Evolutionary conservation across 2,329 filamentous ascomycete genomes (phyloP).

Genomic region (Akanthomyces dipterigenus): DNA sequence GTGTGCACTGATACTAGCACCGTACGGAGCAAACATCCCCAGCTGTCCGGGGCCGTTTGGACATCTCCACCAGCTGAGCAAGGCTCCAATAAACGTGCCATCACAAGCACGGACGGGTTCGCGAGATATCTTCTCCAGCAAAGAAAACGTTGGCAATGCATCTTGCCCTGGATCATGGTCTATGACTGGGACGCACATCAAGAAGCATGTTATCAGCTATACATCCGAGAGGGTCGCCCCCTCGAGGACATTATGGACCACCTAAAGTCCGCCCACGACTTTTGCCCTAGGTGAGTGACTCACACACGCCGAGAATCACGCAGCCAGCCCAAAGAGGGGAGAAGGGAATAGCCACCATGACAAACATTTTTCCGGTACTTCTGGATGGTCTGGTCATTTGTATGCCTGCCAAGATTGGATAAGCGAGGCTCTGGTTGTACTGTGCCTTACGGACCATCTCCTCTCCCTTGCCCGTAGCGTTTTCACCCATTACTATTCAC

Average conservation of each 20-base stretch:
- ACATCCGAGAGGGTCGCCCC: conserved; percentile 67
- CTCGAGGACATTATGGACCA: conserved; percentile 69
- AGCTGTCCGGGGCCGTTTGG: background rate
- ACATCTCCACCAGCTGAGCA: conserved; percentile 4
- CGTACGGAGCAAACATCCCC: conserved; percentile 1
- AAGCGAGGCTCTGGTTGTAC: background rate
- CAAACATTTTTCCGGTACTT: background rate
- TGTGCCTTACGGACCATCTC: background rate
- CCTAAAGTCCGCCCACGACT: conserved; percentile 57
- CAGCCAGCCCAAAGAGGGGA: conserved; percentile 8
- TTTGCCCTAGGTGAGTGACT: conserved; percentile 63
- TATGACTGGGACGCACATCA: conserved; percentile 41
- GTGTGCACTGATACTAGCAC: background rate
- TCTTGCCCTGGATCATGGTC: conserved; percentile 29
- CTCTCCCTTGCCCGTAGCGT: background rate
- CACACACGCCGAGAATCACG: conserved; percentile 12
- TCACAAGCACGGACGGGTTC: background rate
- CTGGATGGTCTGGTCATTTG: background rate
- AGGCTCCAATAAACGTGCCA: background rate
- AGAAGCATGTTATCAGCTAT: conserved; percentile 50
- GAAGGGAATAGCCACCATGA: background rate
- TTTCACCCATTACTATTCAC: background rate
- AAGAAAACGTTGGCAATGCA: background rate
- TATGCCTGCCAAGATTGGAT: background rate
- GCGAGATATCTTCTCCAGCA: background rate